phyloP scores from a whole-genome alignment of 768 basidiomycete genomes.

The Boletus speciosus region DNA sequence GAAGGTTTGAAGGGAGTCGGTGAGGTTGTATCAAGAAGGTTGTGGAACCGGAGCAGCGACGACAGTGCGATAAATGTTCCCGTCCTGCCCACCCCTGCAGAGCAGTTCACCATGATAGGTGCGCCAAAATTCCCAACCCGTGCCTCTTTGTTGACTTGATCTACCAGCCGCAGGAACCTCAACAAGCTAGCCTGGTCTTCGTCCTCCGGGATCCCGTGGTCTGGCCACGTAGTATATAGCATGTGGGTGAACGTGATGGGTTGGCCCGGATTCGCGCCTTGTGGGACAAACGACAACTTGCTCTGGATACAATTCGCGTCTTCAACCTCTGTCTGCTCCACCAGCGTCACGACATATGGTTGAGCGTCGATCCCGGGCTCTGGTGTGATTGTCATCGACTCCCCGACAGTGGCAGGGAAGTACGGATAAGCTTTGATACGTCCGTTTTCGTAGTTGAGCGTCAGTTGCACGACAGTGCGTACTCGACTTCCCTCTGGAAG shows the following conservation, averaged over 20 bases:
- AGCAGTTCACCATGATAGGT: conserved; percentile 81
- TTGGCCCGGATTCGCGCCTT: conserved; percentile 28
- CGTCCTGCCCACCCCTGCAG: conserved; percentile 84
- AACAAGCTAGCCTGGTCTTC: conserved; percentile 59
- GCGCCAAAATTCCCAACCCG: conserved; percentile 50
- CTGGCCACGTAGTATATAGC: conserved; percentile 77
- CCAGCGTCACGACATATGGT: conserved; percentile 57
- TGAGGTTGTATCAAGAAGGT: conserved; percentile 37
- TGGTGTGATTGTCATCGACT: conserved; percentile 44
- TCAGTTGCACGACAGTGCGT: conserved; percentile 80
- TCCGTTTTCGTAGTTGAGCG: conserved; percentile 65
- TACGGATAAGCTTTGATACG: conserved; percentile 74
- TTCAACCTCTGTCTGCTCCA: conserved; percentile 41
- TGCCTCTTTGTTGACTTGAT: conserved; percentile 53
- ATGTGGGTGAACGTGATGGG: conserved; percentile 63
- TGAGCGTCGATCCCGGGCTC: conserved; percentile 40
- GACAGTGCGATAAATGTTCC: conserved; percentile 81
- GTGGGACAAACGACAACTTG: conserved; percentile 51
- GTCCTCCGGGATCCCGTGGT: conserved; percentile 72
- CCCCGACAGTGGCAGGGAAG: conserved; percentile 61
- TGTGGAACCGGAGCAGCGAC: conserved; percentile 67
- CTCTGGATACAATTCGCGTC: conserved; percentile 62
- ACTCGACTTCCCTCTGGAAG: conserved; percentile 43
- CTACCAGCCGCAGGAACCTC: conserved; percentile 61
- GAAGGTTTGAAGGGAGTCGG: conserved; percentile 20